Evolutionary conservation across 495 filamentous ascomycete species (phyloP), one percentile per base, ranked within the genome.

Genomic region (Eremomyces bilateralis): DNA sequence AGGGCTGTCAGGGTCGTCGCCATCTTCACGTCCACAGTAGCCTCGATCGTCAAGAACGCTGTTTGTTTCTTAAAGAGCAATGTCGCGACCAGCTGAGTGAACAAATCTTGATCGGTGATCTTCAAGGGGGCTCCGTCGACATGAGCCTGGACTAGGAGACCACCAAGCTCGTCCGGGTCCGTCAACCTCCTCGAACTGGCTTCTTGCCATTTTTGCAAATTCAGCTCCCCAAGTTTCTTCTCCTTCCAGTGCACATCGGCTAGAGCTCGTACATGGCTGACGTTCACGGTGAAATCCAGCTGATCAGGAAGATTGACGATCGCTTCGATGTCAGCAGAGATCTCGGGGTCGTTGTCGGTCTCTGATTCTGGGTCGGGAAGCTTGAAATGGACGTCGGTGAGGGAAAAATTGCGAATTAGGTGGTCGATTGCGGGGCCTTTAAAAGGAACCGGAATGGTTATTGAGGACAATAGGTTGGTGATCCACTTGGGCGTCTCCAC

Each of bases 361-460:
- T 77, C 67, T 12, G 80, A 80, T 32, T 72, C 65, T 11, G 74
- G 75, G 44, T 79, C 62, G 1, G 88, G 88, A 29, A 97, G 56
- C 20, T 61, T 67, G 51, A 97, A 88, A 44, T 82, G 69, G 5
- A 85, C 80, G 50, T 92, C 66, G 1, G 70, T 65, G 44, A 93
- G 59, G 21, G 77, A 75, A 51, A 97, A 91, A 36, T 81, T 83
- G 37, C 71, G 73, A 49, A 97, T 73, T 15, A 91, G 48, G 42
- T 78, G 69, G 34, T 79, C 81, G 43, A 94, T 67, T 2, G 69
- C 67, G 36, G 73, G 67, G 13, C 81, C 83, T 0, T 80, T 77
- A 32, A 94, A 79, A 4, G 79, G 71, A 24, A 93, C 58, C 2
- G 84, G 85, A 4, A 97, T 62, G 3, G 76, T 82, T 43, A 94